A percentile compares a stretch with the other conserved stretches of the same genome.
Conservation (phyloP, 495 filamentous ascomycete species). For the Tuber microsphaerosporum region DNA sequence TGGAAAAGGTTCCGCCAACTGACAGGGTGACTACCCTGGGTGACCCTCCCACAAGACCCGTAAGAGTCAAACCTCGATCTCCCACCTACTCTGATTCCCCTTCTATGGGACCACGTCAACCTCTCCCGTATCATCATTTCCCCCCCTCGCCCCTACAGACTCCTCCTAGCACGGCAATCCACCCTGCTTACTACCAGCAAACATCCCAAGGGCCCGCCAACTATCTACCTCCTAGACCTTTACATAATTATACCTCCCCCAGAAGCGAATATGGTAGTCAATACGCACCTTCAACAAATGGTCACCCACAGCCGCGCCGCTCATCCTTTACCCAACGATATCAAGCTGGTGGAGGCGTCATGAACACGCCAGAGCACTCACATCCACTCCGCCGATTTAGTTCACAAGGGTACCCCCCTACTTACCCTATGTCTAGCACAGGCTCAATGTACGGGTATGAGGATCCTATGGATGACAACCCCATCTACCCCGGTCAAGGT, state of each 20-base stretch:
- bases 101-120: conserved; percentile 10
- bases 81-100: conserved; percentile 28
- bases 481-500: conserved; percentile 24
- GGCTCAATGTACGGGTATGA: conserved; percentile 30
- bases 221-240: conserved; percentile 29
- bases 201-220: conserved; percentile 26
- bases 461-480: conserved; percentile 29
- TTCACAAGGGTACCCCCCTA: conserved; percentile 28
- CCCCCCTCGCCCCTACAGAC: conserved; percentile 29
- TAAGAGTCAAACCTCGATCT: conserved; percentile 15
- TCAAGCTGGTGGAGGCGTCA: conserved; percentile 24
- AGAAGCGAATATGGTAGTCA: conserved; percentile 31
- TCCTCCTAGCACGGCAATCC: conserved; percentile 24
- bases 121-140: conserved; percentile 30
- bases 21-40: not conserved
- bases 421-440: conserved; percentile 25
- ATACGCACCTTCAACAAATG: conserved; percentile 31
- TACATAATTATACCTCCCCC: conserved; percentile 26
- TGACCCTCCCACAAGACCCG: not conserved
- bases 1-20: not conserved
- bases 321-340: conserved; percentile 30
- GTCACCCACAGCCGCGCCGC: conserved; percentile 29
- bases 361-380: not conserved
- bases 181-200: conserved; percentile 28
- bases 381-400: conserved; percentile 24